These are phyloP conservation scores for Geosmithia morbida DNA, from an alignment of 2,329 filamentous ascomycete species.

Conservation along the genomic window DNA sequence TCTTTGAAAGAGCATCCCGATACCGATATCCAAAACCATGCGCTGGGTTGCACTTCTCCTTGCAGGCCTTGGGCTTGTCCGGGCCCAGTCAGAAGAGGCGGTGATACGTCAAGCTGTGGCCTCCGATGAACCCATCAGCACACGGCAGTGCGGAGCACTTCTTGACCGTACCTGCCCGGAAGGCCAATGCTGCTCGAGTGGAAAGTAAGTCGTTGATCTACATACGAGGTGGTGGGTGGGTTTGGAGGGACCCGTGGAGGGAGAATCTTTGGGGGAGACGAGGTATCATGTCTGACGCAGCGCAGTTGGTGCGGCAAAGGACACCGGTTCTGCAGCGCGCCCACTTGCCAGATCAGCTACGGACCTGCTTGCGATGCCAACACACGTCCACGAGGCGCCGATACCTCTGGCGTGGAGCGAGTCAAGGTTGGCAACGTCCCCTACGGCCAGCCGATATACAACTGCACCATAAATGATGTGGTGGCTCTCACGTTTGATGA, in stretches of 20 bases:
- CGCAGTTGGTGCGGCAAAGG: constrained; percentile 38
- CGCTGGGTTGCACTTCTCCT: neutral
- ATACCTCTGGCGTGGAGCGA: constrained; percentile 20
- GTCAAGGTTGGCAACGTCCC: constrained; percentile 13
- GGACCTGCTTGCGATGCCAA: constrained; percentile 49
- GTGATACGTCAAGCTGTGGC: neutral
- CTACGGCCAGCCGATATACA: constrained; percentile 39
- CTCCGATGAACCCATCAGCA: no score
- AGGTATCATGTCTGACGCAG: neutral
- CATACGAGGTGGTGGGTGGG: neutral
- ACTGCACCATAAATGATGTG: constrained; percentile 16
- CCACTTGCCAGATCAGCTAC: constrained; percentile 46
- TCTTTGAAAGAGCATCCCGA: neutral
- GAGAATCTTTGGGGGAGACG: no score
- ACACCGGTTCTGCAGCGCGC: constrained; percentile 41
- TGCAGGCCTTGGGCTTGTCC: neutral
- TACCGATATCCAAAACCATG: neutral
- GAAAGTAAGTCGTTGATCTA: constrained; percentile 16
- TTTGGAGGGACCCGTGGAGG: no score
- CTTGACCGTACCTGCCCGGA: constrained; percentile 14
- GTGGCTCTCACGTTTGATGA: constrained; percentile 32
- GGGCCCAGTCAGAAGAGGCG: no score
- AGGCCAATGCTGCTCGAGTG: constrained; percentile 25
- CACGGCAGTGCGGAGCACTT: neutral
- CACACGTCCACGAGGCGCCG: constrained; percentile 30